These are phyloP conservation scores for Geotrichum restrictum DNA, from an alignment of 1,139 yeast species.

Conservation along the genomic window DNA sequence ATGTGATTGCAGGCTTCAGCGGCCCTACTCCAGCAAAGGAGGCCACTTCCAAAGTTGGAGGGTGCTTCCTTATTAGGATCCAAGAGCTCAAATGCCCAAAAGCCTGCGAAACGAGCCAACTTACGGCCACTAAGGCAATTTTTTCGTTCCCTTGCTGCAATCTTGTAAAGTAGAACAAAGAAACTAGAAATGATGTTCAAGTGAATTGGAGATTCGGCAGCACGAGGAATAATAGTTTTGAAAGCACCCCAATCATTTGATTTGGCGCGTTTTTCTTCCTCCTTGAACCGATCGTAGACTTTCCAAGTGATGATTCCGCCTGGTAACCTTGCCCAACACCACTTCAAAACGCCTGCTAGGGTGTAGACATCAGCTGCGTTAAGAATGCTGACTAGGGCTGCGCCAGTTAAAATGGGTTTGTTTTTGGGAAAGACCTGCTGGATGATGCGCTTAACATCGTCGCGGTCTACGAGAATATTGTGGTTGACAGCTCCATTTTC, in stretches of 20 bases:
- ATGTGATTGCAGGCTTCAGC: conserved; percentile 85
- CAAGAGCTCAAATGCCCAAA: conserved; percentile 74
- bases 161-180: conserved; percentile 68
- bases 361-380: conserved; percentile 42
- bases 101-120: conserved; percentile 73
- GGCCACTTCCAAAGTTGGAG: conserved; percentile 60
- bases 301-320: conserved; percentile 85
- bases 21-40: conserved; percentile 64
- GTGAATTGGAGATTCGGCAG: conserved; percentile 78
- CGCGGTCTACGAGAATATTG: conserved; percentile 24
- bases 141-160: conserved; percentile 73
- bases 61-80: conserved; percentile 32
- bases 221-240: conserved; percentile 74
- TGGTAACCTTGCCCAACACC: conserved; percentile 79
- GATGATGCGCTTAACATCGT: conserved; percentile 29
- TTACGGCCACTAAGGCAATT: conserved; percentile 78
- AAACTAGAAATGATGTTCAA: conserved; percentile 87
- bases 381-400: conserved; percentile 31
- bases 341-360: conserved; percentile 67
- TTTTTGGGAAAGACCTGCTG: conserved; percentile 30
- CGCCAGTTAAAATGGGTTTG: conserved; percentile 30
- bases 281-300: conserved; percentile 65
- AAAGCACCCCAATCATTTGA: conserved; percentile 61
- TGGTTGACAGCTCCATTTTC: conserved; percentile 1
- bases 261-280: conserved; percentile 53